Percentiles rank a stretch among this genome's conserved stretches.
phyloP scores from a whole-genome alignment of 495 filamentous ascomycete genomes.

The Opeltia flavorubescens region DNA sequence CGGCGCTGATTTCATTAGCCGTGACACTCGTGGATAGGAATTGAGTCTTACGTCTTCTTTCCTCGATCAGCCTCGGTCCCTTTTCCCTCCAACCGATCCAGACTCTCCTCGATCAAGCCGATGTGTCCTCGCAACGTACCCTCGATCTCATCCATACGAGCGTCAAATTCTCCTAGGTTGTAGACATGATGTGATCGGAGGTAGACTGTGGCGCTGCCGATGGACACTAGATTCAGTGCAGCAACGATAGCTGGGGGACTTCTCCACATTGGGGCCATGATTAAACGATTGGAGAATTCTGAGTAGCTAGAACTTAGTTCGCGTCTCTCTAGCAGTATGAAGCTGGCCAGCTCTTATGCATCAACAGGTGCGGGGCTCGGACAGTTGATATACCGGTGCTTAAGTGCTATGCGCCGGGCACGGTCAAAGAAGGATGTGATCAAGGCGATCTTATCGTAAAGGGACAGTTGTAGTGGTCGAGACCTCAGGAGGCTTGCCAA shows the following conservation, averaged over 20 bases:
- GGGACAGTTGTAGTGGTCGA: too few relatives aligned
- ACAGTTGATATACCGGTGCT: too few relatives aligned
- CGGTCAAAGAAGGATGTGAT: too few relatives aligned
- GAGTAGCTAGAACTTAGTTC: too few relatives aligned
- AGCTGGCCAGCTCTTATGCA: too few relatives aligned
- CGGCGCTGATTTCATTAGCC: constrained; percentile 7
- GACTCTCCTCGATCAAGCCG: constrained; percentile 29
- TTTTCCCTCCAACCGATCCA: constrained; percentile 25
- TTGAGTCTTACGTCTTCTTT: constrained; percentile 16
- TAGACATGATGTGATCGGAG: constrained; percentile 25
- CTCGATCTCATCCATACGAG: constrained; percentile 31
- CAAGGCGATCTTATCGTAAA: too few relatives aligned
- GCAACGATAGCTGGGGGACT: constrained; percentile 16
- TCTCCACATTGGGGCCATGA: too few relatives aligned
- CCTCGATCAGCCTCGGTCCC: constrained; percentile 15
- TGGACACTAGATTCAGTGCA: constrained; percentile 21
- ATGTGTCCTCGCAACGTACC: constrained; percentile 33
- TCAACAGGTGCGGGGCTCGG: too few relatives aligned
- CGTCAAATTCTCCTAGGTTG: constrained; percentile 32
- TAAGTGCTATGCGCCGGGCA: too few relatives aligned
- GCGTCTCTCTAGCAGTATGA: too few relatives aligned
- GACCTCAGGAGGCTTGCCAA: too few relatives aligned
- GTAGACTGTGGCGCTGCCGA: constrained; percentile 20
- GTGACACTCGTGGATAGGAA: neutral
- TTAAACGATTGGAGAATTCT: too few relatives aligned